Evolutionary conservation across 495 filamentous ascomycete genomes (phyloP).

Genomic region (Chlorociboria aeruginascens): DNA sequence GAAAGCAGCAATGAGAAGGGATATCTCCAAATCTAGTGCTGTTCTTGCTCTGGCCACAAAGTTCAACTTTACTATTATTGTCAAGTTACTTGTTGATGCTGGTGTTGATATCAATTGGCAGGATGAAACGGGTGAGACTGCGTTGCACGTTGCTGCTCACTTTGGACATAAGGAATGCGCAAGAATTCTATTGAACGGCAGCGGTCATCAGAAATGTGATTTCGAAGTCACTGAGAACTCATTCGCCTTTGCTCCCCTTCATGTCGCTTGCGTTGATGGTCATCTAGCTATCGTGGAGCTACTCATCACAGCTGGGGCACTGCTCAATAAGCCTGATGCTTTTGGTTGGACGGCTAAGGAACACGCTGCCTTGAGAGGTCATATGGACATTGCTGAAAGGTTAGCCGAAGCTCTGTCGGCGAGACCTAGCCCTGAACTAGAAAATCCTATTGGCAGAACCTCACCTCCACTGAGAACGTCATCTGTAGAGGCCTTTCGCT

Average conservation of each 20-base stretch:
- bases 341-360: constrained; percentile 95
- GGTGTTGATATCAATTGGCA: constrained; percentile 92
- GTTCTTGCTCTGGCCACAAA: constrained; percentile 79
- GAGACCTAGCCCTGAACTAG: constrained; percentile 20
- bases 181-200: constrained; percentile 57
- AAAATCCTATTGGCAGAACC: constrained; percentile 24
- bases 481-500: constrained; percentile 36
- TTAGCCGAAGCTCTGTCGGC: constrained; percentile 38
- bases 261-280: constrained; percentile 84
- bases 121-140: constrained; percentile 86
- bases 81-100: constrained; percentile 76
- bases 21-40: constrained; percentile 75
- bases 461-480: constrained; percentile 37
- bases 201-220: constrained; percentile 54
- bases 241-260: constrained; percentile 88
- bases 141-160: constrained; percentile 82
- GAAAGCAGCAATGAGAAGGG: constrained; percentile 49
- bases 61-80: constrained; percentile 69
- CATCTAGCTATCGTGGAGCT: constrained; percentile 54
- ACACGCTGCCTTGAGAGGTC: constrained; percentile 80
- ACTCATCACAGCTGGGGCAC: constrained; percentile 63
- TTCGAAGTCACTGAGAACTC: constrained; percentile 69
- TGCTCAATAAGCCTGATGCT: constrained; percentile 59
- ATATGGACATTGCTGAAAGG: constrained; percentile 62
- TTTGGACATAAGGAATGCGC: constrained; percentile 78